A percentile compares a stretch with the other conserved stretches of the same genome.
phyloP scores from a whole-genome alignment of 1,139 yeast species.

The Saccharomycopsis phalli region DNA sequence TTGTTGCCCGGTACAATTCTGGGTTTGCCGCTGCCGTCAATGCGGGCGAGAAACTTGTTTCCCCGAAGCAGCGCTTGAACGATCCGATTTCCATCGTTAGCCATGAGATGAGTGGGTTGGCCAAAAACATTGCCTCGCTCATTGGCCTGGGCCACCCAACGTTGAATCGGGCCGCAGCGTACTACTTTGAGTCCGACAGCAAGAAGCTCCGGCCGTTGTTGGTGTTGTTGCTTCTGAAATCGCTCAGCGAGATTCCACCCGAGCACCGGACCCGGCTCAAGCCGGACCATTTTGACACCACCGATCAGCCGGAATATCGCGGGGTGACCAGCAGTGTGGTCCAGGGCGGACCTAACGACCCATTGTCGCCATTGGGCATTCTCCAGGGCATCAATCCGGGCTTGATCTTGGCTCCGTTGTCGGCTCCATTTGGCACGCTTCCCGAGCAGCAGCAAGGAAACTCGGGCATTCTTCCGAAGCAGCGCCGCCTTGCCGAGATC shows the following conservation, averaged over 20 bases:
- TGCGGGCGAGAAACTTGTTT: conserved; percentile 73
- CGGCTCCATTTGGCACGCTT: conserved; percentile 68
- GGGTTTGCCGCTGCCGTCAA: conserved; percentile 46
- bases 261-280: conserved; percentile 54
- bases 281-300: conserved; percentile 55
- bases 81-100: conserved; percentile 94
- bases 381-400: conserved; percentile 84
- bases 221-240: conserved; percentile 74
- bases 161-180: conserved; percentile 78
- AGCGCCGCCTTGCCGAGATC: conserved; percentile 89
- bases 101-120: conserved; percentile 85
- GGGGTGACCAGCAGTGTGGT: conserved; percentile 30
- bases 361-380: conserved; percentile 71
- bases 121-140: conserved; percentile 74
- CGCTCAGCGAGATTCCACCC: conserved; percentile 69
- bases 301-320: conserved; percentile 48
- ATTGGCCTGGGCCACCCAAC: conserved; percentile 94
- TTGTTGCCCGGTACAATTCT: conserved; percentile 5
- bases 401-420: conserved; percentile 70
- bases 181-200: conserved; percentile 94
- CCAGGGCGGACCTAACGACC: conserved; percentile 28
- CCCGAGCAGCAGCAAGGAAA: conserved; percentile 47
- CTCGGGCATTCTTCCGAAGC: conserved; percentile 79
- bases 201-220: conserved; percentile 90
- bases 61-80: conserved; percentile 48